Base-by-base conservation (phyloP, 768 basidiomycete genomes). In the Kondoa subrosea region DNA sequence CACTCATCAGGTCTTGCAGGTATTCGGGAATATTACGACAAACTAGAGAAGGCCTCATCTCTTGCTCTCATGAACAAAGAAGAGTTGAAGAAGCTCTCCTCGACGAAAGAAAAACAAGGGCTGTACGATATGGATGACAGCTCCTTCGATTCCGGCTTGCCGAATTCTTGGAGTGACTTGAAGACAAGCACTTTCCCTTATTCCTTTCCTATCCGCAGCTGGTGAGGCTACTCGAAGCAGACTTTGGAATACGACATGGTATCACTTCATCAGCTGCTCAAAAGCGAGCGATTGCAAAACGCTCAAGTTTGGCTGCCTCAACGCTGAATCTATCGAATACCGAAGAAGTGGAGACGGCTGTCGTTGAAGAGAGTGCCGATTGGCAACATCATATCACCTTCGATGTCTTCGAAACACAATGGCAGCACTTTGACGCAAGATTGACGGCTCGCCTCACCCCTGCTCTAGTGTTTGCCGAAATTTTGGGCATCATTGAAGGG, bases 401-500 rank as follows among this genome's bases (percentile, higher is more conserved):
- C 30, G 67, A 70, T 15, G 26, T 25, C 40, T 70, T 70, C 56
- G 4, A 26, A 21, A 14, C 8, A 16, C 50, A 69, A 15, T 70
- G 69, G 69, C 17, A 40, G 2, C 68, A 70, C 29, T 70, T 70
- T 57, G 56, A 70, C 34, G 27, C 64, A 27, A 12, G 12, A 25
- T 31, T 70, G 4, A 70, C 68, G 1, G 56, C 60, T 8, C 30
- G 56, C 4, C 30, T 70, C 2, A 67, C 68, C 50, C 60, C 67
- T 3, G 16, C 29, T 2, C 32, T 70, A 3, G 25, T 26, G 1
- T 70, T 3, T 27, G n/a, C 25, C 30, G 67, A 70, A 63, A 34
- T 70, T 34, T 29, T 69, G 14, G 69, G 69, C 21, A 61, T 69
- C 66, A 67, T 70, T 27, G 31, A 32, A 29, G 67, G 67, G 2